These are phyloP conservation scores for Exserohilum rostratum DNA, from an alignment of 2,329 filamentous ascomycete genomes.

Conservation along the genomic window DNA sequence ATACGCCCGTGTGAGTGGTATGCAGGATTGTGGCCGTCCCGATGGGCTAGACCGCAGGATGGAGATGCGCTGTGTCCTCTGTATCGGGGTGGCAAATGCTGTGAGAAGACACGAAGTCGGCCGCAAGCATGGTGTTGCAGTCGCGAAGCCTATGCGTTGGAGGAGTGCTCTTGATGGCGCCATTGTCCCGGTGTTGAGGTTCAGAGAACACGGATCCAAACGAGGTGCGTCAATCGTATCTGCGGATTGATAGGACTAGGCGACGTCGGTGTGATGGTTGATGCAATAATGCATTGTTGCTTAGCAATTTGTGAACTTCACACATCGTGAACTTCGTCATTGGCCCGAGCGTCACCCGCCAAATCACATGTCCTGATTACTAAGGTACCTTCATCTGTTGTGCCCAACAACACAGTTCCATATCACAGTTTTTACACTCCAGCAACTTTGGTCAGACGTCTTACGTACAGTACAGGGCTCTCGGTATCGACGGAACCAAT, in stretches of 20 bases:
- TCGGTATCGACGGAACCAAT: not conserved
- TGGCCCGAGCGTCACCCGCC: conserved; percentile 33
- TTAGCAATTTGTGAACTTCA: conserved; percentile 17
- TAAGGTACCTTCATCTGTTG: not conserved
- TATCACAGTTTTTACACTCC: conserved; percentile 7
- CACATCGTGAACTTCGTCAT: conserved; percentile 35
- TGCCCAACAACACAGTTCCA: not conserved
- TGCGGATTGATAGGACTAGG: conserved; percentile 15
- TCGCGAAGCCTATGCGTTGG: conserved; percentile 25
- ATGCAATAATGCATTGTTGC: conserved; percentile 18
- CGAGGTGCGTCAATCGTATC: conserved; percentile 6
- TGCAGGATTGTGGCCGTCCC: conserved; percentile 10
- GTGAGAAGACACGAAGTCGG: conserved; percentile 28
- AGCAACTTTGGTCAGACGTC: conserved; percentile 3
- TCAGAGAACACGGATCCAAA: conserved; percentile 8
- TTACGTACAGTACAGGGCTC: conserved; percentile 1
- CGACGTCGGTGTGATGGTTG: conserved; percentile 6
- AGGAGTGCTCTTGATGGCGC: conserved; percentile 43
- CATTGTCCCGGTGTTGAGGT: conserved; percentile 28
- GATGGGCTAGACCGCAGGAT: conserved; percentile 12
- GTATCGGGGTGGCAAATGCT: conserved; percentile 15
- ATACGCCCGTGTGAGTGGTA: conserved; percentile 26
- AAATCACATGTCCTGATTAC: conserved; percentile 39
- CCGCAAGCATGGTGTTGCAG: conserved; percentile 25
- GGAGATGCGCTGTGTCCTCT: conserved; percentile 8